Conservation (phyloP, 805 yeast species). For the Candida easanensis region DNA sequence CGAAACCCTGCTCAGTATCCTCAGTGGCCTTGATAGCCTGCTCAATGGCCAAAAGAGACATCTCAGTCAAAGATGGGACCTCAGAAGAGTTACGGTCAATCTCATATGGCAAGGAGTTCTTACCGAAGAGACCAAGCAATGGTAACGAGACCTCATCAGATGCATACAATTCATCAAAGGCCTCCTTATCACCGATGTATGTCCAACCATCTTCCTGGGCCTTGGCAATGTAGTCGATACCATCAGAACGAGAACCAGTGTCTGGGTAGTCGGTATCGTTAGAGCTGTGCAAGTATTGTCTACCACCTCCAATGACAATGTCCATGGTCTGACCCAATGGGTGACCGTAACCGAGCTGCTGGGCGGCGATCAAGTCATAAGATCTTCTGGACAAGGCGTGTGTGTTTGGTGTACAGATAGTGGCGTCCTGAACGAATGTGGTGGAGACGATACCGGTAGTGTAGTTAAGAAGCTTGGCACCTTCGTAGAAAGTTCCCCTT, state of each 20-base stretch:
- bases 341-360: slow-evolving; percentile 71
- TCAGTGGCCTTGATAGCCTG: slow-evolving; percentile 65
- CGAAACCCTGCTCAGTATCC: slow-evolving; percentile 80
- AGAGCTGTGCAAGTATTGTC: slow-evolving; percentile 71
- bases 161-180: slow-evolving; percentile 49
- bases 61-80: slow-evolving; percentile 76
- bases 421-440: slow-evolving; percentile 88
- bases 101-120: slow-evolving; percentile 75
- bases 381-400: slow-evolving; percentile 72
- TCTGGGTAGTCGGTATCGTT: slow-evolving; percentile 30
- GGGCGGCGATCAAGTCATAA: slow-evolving; percentile 81
- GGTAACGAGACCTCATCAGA: slow-evolving; percentile 65
- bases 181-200: slow-evolving; percentile 55
- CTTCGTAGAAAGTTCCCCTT: slow-evolving; percentile 85
- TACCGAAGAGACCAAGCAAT: slow-evolving; percentile 68
- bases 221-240: slow-evolving; percentile 59
- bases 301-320: slow-evolving; percentile 86
- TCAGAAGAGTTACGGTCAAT: slow-evolving; percentile 61
- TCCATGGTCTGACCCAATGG: slow-evolving; percentile 78
- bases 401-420: slow-evolving; percentile 84
- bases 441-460: slow-evolving; percentile 88
- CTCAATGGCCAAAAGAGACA: slow-evolving; percentile 67
- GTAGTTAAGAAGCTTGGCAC: slow-evolving; percentile 76
- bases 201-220: slow-evolving; percentile 63
- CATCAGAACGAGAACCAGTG: slow-evolving; percentile 66